These are phyloP conservation scores for Phialophora macrospora DNA, from an alignment of 2,329 filamentous ascomycete genomes.

Conservation along the genomic window DNA sequence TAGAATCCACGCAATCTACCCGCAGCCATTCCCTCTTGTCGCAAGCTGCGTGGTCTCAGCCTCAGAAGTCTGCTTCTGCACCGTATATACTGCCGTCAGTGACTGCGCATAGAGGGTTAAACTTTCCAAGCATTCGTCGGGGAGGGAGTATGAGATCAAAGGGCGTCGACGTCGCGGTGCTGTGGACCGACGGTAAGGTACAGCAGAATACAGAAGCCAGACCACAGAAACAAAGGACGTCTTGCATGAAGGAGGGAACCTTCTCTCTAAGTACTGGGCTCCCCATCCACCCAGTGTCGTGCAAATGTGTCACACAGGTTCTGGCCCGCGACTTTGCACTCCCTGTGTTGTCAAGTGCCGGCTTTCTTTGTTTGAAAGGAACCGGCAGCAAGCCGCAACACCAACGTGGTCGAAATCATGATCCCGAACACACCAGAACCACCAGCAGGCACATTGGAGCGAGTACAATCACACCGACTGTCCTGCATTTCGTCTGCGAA, in stretches of 20 bases:
- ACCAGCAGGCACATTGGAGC: background rate
- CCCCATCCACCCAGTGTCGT: background rate
- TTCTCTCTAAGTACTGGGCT: background rate
- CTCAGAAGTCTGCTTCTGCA: background rate
- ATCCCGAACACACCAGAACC: background rate
- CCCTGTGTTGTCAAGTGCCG: slow-evolving; percentile 8
- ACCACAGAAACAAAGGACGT: slow-evolving; percentile 1
- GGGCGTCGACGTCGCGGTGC: background rate
- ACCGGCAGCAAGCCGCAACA: slow-evolving; percentile 7
- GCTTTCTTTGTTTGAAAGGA: slow-evolving; percentile 29
- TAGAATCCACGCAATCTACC: slow-evolving; percentile 17
- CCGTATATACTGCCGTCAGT: background rate
- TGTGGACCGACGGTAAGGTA: slow-evolving; percentile 4
- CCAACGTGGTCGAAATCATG: slow-evolving; percentile 10
- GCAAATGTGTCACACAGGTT: slow-evolving; percentile 29
- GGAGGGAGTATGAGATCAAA: background rate
- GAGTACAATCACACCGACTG: slow-evolving; percentile 26
- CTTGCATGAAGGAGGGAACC: background rate
- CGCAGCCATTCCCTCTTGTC: slow-evolving; percentile 27
- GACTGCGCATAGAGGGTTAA: background rate
- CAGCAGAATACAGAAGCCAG: slow-evolving; percentile 12
- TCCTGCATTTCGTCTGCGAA: slow-evolving; percentile 14
- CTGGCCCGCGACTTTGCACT: slow-evolving; percentile 17
- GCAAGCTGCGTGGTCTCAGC: background rate
- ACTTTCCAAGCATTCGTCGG: background rate